phyloP scores from a whole-genome alignment of 208 protist species.

The Trypanosoma lewisi region DNA sequence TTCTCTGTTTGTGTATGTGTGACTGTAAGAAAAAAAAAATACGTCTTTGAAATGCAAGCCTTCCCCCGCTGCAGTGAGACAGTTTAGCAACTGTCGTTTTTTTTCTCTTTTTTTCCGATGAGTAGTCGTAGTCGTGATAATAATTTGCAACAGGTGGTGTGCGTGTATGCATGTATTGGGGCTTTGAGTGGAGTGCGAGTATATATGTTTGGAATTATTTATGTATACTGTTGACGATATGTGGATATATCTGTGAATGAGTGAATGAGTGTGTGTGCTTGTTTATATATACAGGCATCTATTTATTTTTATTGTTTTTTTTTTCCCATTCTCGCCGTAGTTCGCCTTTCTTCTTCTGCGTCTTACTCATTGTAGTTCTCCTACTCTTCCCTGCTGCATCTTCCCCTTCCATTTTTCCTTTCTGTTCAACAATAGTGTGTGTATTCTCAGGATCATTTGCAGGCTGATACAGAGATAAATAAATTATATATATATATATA shows the following conservation, averaged over 20 bases:
- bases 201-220: no score
- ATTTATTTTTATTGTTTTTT: conserved; percentile 7
- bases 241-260: neutral
- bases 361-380: conserved; percentile 7
- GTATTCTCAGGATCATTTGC: no score
- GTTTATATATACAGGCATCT: conserved; percentile 1
- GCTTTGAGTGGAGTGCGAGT: no score
- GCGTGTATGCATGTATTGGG: conserved; percentile 1
- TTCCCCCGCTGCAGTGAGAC: no score
- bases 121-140: neutral
- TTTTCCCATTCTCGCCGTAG: conserved; percentile 2
- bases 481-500: no score
- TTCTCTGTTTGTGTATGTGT: no score
- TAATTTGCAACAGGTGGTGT: neutral
- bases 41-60: no score
- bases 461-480: no score
- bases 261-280: neutral
- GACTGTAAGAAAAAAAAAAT: no score
- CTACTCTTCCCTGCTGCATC: conserved; percentile 3
- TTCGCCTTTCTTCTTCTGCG: neutral
- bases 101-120: conserved; percentile 7
- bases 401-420: conserved; percentile 12
- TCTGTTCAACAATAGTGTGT: no score
- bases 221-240: no score
- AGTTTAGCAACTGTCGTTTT: conserved; percentile 19